phyloP scores from a whole-genome alignment of 306 rosid species.

The Comarum palustre region DNA sequence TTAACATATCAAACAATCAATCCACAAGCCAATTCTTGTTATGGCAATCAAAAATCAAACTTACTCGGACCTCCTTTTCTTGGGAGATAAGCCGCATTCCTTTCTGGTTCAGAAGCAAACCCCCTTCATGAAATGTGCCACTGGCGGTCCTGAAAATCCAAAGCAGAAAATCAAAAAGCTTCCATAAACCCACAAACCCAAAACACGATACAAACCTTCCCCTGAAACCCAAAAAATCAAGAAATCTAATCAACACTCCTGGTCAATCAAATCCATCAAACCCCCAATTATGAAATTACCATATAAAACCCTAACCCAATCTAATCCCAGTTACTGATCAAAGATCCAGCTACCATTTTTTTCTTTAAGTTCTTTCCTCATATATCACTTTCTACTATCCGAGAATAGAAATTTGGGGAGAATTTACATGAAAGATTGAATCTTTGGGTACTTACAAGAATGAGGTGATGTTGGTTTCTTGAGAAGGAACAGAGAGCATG shows the following conservation, averaged over 20 bases:
- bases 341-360: background rate
- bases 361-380: background rate
- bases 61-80: conserved; percentile 63
- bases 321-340: background rate
- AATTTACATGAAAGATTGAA: conserved; percentile 18
- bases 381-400: background rate
- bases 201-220: background rate
- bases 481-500: conserved; percentile 83
- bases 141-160: conserved; percentile 49
- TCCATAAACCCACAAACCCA: conserved; percentile 1
- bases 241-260: conserved; percentile 6
- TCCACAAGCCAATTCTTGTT: background rate
- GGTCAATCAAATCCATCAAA: background rate
- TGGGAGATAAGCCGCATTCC: conserved; percentile 82
- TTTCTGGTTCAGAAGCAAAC: conserved; percentile 72
- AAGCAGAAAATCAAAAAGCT: background rate
- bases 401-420: background rate
- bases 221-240: background rate
- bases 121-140: conserved; percentile 95
- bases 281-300: conserved; percentile 13
- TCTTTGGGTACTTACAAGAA: conserved; percentile 54
- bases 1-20: background rate
- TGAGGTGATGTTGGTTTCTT: conserved; percentile 67
- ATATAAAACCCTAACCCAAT: background rate
- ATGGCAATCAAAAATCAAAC: conserved; percentile 18